Base-by-base conservation (phyloP, 352 stramenopile species). In the Pythium dissotocum region DNA sequence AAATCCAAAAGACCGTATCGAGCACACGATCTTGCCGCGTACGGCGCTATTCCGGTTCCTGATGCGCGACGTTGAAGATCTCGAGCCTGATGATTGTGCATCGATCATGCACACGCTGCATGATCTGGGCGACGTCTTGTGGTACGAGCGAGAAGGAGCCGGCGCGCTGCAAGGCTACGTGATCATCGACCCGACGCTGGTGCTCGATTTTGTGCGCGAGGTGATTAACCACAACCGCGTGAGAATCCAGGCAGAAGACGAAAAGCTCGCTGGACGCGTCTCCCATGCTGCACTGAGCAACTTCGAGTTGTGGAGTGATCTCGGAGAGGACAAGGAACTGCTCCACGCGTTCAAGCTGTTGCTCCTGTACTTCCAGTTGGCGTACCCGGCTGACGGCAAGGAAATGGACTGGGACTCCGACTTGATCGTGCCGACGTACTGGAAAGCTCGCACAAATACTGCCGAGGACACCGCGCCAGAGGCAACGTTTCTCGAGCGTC, bases 121-220 rank as follows among this genome's bases (percentile, higher is more conserved):
- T 32, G 57, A 74, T 33, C 51, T 74, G 6, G 68, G 68, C 30
- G 68, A 74, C 28, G 46, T 74, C 2, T 21, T 70, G 21, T 70
- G 61, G 61, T 74, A 65, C 42, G 56, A 70, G 33, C 59, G 44
- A 26, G 58, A 63, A 38, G 49, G 42, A 16, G 32, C 58, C 1
- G 58, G 65, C 2, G 38, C 51, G 4, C 30, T 67, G 14, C 44
- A 53, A 28, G 58, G 56, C 16, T 40, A n/a, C 0, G 51, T 65
- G 14, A 67, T 71, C 42, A 53, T 71, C 18, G 44, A 73, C 13
- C 75, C 69, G 0, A 79, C 65, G 4, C 64, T 79, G 13, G 69
- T 75, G 13, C 65, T 82, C 1, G 66, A 82, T 18, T 67, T 78
- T 35, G 65, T 71, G n/a, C 71, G 48, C 28, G 49, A 65, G 18